phyloP scores from a whole-genome alignment of 1,139 yeast genomes.

The Magnusiomyces magnusii region DNA sequence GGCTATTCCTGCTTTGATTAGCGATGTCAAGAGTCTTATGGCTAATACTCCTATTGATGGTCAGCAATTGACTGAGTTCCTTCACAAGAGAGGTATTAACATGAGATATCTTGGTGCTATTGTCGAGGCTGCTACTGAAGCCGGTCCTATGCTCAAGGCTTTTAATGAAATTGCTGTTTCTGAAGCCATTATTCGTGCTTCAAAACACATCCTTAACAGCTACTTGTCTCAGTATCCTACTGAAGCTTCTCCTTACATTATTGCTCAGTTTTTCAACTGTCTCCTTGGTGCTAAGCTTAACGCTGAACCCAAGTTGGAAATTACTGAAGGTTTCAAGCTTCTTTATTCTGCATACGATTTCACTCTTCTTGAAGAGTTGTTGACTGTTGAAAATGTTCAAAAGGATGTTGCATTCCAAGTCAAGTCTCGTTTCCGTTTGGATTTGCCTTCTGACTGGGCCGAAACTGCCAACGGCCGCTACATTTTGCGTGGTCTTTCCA shows the following conservation, averaged over 20 bases:
- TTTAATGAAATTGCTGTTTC: slow-evolving; percentile 36
- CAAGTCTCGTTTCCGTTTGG: slow-evolving; percentile 46
- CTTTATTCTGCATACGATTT: slow-evolving; percentile 1
- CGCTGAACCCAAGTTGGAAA: slow-evolving; percentile 2
- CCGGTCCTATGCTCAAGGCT: not conserved
- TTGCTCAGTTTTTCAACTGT: slow-evolving; percentile 68
- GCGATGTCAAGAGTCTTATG: slow-evolving; percentile 43
- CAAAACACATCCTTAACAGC: slow-evolving; percentile 64
- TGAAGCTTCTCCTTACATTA: slow-evolving; percentile 48
- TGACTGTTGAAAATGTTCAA: slow-evolving; percentile 42
- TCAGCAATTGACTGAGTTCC: slow-evolving; percentile 51
- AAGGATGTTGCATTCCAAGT: slow-evolving; percentile 47
- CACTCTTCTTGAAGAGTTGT: slow-evolving; percentile 18
- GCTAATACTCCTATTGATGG: slow-evolving; percentile 76
- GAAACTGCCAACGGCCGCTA: slow-evolving; percentile 27
- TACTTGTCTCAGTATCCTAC: slow-evolving; percentile 45
- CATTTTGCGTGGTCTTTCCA: slow-evolving; percentile 64
- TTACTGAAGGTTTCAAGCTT: slow-evolving; percentile 3
- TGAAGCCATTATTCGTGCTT: slow-evolving; percentile 73
- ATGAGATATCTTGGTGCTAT: slow-evolving; percentile 69
- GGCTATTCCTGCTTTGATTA: slow-evolving; percentile 58
- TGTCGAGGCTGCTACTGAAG: slow-evolving; percentile 12
- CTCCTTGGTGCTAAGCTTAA: slow-evolving; percentile 36
- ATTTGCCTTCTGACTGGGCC: slow-evolving; percentile 44
- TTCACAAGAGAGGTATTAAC: slow-evolving; percentile 83